Base-by-base conservation (phyloP, 2,329 filamentous ascomycete genomes). In the Thermothelomyces thermophilus region DNA sequence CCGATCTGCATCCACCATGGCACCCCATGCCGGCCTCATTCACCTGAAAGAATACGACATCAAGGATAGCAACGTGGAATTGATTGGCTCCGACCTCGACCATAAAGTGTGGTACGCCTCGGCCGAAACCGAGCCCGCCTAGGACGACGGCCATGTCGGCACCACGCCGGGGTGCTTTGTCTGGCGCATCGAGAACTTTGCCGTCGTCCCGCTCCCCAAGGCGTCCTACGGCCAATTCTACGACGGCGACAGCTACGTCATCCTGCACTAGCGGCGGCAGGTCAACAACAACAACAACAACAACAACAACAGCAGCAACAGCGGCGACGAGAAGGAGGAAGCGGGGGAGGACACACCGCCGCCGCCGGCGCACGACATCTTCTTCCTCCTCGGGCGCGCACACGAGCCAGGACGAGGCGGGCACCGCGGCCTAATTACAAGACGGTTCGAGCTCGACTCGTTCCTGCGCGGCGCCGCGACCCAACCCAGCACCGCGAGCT, bases 201-300 rank as follows among this genome's bases (percentile, higher is more conserved):
- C 46, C 33, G 39, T 48, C 22, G 39, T 42, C 3, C 30, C 46
- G 31, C 11, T 48, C 6, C 46, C 46, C 10, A 14, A 20, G 5
- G 0, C 30, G 20, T 26, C 30, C 0, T 14, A 48, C 31, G 46
- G 46, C 33, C 20, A 20, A 6, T 48, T 48, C 39, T 48, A 30
- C 39, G 20, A 30, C 24, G 46, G 46, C 46, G 46, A 48, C 31
- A 48, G 46, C 39, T 48, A 48, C 46, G 42, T 48, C 46, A 24
- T 48, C 31, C 39, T 48, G 16, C 24, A 28, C 31, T 42, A 30
- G 6, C n/a, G 36, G 8, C 20, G 14, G 8, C 46, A 33, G 19
- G 9, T 34, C 19, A 17, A 22, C 30, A 3, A 17, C 20, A 5
- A 17, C 39, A 6, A 5, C 39, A 24, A 16, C 10, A 4, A 35